Evolutionary conservation across 2,329 filamentous ascomycete species (phyloP).

Genomic region (Trichoderma sp.): DNA sequence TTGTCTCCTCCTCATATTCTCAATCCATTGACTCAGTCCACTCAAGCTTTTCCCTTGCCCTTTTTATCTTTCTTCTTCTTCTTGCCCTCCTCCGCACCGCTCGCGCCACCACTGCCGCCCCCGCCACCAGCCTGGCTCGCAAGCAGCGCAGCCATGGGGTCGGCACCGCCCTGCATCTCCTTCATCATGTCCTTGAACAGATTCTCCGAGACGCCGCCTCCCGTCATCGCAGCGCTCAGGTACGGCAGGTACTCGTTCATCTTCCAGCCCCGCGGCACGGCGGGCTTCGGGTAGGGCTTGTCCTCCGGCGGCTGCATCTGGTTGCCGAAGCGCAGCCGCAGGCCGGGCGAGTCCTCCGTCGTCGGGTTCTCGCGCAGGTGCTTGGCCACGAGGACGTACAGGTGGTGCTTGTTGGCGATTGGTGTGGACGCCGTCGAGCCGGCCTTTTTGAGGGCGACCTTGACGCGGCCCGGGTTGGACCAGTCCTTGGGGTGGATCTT

Average conservation of each 20-base stretch:
- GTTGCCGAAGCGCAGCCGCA: conserved; percentile 74
- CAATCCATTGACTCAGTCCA: not conserved
- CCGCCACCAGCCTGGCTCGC: conserved; percentile 39
- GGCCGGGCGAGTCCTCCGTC: conserved; percentile 66
- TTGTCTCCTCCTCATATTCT: no score
- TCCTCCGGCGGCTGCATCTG: conserved; percentile 64
- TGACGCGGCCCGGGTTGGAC: conserved; percentile 91
- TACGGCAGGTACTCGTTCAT: conserved; percentile 82
- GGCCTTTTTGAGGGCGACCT: conserved; percentile 63
- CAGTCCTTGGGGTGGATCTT: conserved; percentile 97
- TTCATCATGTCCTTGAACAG: conserved; percentile 96
- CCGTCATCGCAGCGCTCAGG: conserved; percentile 85
- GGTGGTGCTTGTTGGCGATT: conserved; percentile 81
- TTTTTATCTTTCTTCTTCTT: conserved; percentile 58
- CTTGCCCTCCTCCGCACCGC: conserved; percentile 32
- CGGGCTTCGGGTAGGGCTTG: conserved; percentile 71
- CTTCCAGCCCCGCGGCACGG: conserved; percentile 88
- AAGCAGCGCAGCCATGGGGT: conserved; percentile 52
- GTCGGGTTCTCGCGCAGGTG: conserved; percentile 81
- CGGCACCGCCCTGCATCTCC: conserved; percentile 70
- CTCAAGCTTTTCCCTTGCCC: conserved; percentile 45
- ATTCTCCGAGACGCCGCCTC: conserved; percentile 92
- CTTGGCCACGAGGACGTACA: conserved; percentile 78
- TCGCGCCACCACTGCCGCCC: conserved; percentile 32
- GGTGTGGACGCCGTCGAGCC: conserved; percentile 29